A percentile compares a stretch with the other conserved stretches of the same genome.
These are phyloP conservation scores for Diaporthe sp. DNA, from an alignment of 2,329 filamentous ascomycete species.

Conservation along the genomic window DNA sequence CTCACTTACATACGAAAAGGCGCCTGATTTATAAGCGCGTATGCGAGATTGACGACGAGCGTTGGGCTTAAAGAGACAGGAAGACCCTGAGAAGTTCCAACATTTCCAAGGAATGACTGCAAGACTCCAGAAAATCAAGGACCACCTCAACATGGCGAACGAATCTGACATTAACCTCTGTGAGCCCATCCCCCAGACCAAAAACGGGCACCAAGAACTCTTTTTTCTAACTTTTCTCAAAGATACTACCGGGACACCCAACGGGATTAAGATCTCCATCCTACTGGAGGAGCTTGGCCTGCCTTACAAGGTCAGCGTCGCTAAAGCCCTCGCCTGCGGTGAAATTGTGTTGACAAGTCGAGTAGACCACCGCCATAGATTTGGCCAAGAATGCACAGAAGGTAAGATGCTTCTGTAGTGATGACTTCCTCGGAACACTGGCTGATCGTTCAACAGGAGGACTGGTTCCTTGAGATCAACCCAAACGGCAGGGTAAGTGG, in stretches of 20 bases:
- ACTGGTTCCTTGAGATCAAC: slow-evolving; percentile 77
- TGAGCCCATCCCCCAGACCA: background rate
- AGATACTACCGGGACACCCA: slow-evolving; percentile 83
- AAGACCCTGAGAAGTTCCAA: background rate
- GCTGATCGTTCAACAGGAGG: slow-evolving; percentile 47
- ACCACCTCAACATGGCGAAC: slow-evolving; percentile 52
- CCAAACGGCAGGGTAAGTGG: slow-evolving; percentile 63
- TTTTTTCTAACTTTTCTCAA: background rate
- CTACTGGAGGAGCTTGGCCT: slow-evolving; percentile 86
- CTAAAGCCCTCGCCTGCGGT: no score
- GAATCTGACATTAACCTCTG: slow-evolving; percentile 78
- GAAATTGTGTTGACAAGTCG: background rate
- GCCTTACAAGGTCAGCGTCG: slow-evolving; percentile 74
- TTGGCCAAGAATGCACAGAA: slow-evolving; percentile 73
- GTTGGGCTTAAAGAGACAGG: background rate
- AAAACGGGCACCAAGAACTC: background rate
- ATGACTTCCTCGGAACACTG: background rate
- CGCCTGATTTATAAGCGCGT: slow-evolving; percentile 34
- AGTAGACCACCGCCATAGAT: slow-evolving; percentile 53
- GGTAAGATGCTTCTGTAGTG: slow-evolving; percentile 14
- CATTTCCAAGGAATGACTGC: slow-evolving; percentile 22
- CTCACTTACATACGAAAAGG: slow-evolving; percentile 14
- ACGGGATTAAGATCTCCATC: slow-evolving; percentile 91
- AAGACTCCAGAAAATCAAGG: slow-evolving; percentile 31
- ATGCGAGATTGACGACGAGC: background rate